Percentiles rank a stretch among this genome's conserved stretches.
Evolutionary conservation across 2,329 filamentous ascomycete genomes (phyloP).

Genomic region (Aspergillus amoenus): DNA sequence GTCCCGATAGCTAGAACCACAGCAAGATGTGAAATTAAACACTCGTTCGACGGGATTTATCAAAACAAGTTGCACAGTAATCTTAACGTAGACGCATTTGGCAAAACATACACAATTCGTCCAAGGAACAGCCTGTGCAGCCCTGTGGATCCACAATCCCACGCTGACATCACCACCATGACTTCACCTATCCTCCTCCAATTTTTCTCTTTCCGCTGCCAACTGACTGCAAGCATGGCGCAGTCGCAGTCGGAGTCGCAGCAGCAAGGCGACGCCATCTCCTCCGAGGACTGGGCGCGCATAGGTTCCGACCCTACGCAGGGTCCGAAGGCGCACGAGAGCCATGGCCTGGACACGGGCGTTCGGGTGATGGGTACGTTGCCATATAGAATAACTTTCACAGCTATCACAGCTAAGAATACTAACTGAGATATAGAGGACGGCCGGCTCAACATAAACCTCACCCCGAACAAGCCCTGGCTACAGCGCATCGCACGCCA

Average conservation of each 20-base stretch:
- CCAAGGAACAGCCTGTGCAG: not conserved
- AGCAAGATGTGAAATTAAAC: too few species aligned
- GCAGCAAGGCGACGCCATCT: not conserved
- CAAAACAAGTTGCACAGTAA: too few species aligned
- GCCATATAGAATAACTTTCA: too few species aligned
- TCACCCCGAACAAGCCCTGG: constrained; percentile 67
- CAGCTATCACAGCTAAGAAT: too few species aligned
- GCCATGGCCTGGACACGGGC: constrained; percentile 14
- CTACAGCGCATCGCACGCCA: constrained; percentile 65
- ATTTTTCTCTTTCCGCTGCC: not conserved
- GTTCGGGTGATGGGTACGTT: constrained; percentile 20
- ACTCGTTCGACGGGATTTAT: too few species aligned
- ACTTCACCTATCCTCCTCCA: not conserved
- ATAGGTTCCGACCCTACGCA: not conserved
- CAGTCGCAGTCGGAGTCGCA: not conserved
- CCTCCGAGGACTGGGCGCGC: constrained; percentile 6
- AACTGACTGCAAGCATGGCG: not conserved
- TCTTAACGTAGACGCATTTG: not conserved
- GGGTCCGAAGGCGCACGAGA: constrained; percentile 1
- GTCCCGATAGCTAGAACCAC: too few species aligned
- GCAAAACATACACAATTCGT: not conserved
- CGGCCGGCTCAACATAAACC: constrained; percentile 76
- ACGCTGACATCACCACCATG: not conserved
- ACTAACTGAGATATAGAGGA: constrained; percentile 53
- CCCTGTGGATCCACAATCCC: not conserved